Conservation (phyloP, 768 basidiomycete genomes). For the Boletus bicolor region DNA sequence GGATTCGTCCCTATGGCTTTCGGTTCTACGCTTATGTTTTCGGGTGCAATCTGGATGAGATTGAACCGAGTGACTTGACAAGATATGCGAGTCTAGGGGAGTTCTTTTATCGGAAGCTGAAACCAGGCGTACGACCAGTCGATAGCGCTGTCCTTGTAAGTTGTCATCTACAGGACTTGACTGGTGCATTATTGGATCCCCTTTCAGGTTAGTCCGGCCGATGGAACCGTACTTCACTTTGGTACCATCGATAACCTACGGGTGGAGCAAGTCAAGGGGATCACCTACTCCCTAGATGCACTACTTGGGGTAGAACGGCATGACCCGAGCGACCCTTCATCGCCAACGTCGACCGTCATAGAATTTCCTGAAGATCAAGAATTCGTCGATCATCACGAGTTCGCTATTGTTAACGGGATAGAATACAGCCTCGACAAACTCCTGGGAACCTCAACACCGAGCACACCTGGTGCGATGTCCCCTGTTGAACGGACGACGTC, state of each 20-base stretch:
- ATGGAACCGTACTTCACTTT: conserved; percentile 89
- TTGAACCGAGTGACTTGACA: conserved; percentile 74
- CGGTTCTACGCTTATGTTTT: conserved; percentile 84
- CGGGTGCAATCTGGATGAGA: conserved; percentile 91
- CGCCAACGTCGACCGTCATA: conserved; percentile 40
- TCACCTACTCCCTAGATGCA: conserved; percentile 94
- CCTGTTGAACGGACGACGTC: conserved; percentile 23
- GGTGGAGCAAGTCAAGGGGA: conserved; percentile 97
- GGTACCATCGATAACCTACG: conserved; percentile 75
- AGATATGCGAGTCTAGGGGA: conserved; percentile 85
- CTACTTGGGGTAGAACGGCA: conserved; percentile 72
- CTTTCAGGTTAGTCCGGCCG: conserved; percentile 84
- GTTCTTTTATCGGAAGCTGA: conserved; percentile 91
- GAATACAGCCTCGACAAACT: conserved; percentile 92
- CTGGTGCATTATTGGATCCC: not conserved
- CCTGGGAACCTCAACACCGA: conserved; percentile 53
- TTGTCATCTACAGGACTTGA: not conserved
- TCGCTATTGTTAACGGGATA: conserved; percentile 96
- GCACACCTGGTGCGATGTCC: conserved; percentile 39
- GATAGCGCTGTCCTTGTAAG: conserved; percentile 69
- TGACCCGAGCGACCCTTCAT: conserved; percentile 40
- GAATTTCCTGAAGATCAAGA: conserved; percentile 45
- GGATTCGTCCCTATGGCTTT: conserved; percentile 91
- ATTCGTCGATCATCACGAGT: conserved; percentile 81
- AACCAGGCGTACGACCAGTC: conserved; percentile 77